Percentiles rank a stretch among this genome's conserved stretches.
phyloP scores from a whole-genome alignment of 2,329 filamentous ascomycete species.

The Paraphoma chrysanthemicola region DNA sequence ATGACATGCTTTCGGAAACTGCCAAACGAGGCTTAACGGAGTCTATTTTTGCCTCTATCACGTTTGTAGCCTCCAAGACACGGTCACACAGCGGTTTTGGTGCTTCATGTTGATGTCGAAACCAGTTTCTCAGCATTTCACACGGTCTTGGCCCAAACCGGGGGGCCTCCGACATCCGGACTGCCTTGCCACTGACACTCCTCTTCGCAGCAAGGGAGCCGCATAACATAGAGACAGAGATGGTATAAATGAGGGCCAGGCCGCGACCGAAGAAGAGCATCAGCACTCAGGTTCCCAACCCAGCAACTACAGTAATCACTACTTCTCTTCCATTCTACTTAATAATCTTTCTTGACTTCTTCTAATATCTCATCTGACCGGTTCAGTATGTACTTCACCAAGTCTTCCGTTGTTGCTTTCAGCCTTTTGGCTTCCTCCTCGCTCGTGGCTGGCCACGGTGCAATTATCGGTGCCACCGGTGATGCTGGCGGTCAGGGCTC shows the following conservation, averaged over 20 bases:
- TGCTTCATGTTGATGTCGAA: slow-evolving; percentile 21
- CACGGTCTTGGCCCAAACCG: slow-evolving; percentile 41
- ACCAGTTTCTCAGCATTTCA: slow-evolving; percentile 20
- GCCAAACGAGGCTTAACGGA: slow-evolving; percentile 18
- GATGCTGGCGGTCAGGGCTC: slow-evolving; percentile 62
- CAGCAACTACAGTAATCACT: slow-evolving; percentile 44
- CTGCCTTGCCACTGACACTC: slow-evolving; percentile 8
- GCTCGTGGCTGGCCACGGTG: slow-evolving; percentile 67
- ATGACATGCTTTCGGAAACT: slow-evolving; percentile 17
- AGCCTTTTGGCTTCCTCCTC: slow-evolving; percentile 61
- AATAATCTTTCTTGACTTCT: slow-evolving; percentile 28
- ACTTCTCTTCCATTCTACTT: slow-evolving; percentile 36
- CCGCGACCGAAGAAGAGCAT: slow-evolving; percentile 33
- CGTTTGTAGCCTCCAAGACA: slow-evolving; percentile 28
- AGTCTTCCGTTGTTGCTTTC: slow-evolving; percentile 49
- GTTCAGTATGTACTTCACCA: slow-evolving; percentile 54
- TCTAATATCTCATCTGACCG: slow-evolving; percentile 41
- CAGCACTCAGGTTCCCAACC: slow-evolving; percentile 44
- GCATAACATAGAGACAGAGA: neutral
- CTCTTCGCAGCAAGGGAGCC: slow-evolving; percentile 1
- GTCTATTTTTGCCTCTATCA: slow-evolving; percentile 30
- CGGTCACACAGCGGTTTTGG: slow-evolving; percentile 14
- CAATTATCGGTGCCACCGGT: slow-evolving; percentile 65
- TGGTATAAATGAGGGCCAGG: slow-evolving; percentile 36
- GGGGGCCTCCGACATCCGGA: slow-evolving; percentile 23